phyloP scores from a whole-genome alignment of 805 yeast species.

The Cyberlindnera xylosilytica region DNA sequence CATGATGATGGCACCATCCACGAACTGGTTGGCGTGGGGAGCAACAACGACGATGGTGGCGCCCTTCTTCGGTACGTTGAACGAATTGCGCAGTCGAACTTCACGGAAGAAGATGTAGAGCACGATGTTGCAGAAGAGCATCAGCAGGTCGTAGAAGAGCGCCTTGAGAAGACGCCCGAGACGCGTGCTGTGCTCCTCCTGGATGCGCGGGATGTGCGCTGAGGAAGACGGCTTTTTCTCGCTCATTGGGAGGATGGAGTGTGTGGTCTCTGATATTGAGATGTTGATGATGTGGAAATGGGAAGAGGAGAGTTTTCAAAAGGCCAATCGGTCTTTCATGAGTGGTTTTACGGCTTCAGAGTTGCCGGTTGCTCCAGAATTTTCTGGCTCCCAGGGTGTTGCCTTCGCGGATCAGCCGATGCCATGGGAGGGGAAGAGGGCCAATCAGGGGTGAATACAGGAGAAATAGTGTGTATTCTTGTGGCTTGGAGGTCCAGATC shows the following conservation, averaged over 20 bases:
- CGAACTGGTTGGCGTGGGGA: constrained; percentile 87
- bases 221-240: constrained; percentile 1
- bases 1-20: constrained; percentile 76
- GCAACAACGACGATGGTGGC: constrained; percentile 79
- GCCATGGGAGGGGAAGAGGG: too few species aligned
- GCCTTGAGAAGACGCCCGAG: constrained; percentile 4
- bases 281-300: too few species aligned
- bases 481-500: too few species aligned
- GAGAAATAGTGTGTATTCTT: too few species aligned
- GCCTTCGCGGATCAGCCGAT: too few species aligned
- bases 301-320: too few species aligned
- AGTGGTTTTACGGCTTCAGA: too few species aligned
- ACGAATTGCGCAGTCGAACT: constrained; percentile 69
- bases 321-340: too few species aligned
- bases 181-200: constrained; percentile 1
- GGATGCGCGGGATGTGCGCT: constrained; percentile 16
- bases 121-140: constrained; percentile 23
- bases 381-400: too few species aligned
- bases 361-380: too few species aligned
- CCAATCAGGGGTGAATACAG: too few species aligned
- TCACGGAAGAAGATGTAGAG: constrained; percentile 60
- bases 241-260: background rate
- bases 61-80: constrained; percentile 54
- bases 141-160: constrained; percentile 20
- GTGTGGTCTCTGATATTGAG: too few species aligned